Evolutionary conservation across 78 protist genomes (phyloP).

Genomic region (Dictyostelium citrinum): DNA sequence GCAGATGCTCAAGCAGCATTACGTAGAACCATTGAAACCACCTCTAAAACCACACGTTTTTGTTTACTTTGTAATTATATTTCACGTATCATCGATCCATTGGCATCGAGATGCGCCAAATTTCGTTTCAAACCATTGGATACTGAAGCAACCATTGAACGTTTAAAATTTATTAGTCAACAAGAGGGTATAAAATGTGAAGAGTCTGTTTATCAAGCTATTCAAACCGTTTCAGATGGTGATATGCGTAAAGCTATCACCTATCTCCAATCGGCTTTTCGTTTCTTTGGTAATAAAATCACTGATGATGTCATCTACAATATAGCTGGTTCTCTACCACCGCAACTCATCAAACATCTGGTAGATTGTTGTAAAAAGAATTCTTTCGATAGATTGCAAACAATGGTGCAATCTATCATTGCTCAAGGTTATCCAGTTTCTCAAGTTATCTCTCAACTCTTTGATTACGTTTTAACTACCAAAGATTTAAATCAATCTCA

Average conservation of each 20-base stretch:
- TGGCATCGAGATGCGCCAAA: constrained; percentile 98
- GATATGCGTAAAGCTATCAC: constrained; percentile 95
- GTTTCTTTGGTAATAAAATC: constrained; percentile 53
- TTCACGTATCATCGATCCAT: constrained; percentile 96
- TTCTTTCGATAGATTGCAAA: constrained; percentile 20
- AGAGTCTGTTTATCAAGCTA: not conserved
- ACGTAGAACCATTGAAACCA: constrained; percentile 95
- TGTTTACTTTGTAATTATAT: constrained; percentile 95
- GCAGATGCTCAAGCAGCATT: constrained; percentile 96
- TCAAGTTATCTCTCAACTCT: constrained; percentile 64
- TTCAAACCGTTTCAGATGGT: constrained; percentile 87
- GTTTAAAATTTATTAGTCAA: constrained; percentile 80
- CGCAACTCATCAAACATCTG: not conserved
- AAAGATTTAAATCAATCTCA: not conserved
- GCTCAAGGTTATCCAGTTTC: constrained; percentile 63
- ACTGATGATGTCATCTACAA: constrained; percentile 14
- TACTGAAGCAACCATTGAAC: constrained; percentile 24
- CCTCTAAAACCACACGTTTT: constrained; percentile 92
- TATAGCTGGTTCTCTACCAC: constrained; percentile 83
- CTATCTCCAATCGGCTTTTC: constrained; percentile 87
- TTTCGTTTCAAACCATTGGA: constrained; percentile 96
- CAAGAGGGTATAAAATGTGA: constrained; percentile 68
- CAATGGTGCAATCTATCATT: constrained; percentile 14
- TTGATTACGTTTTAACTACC: not conserved
- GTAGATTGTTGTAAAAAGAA: constrained; percentile 41